Percentiles rank a stretch among this genome's conserved stretches.
Evolutionary conservation across 768 basidiomycete species (phyloP).

Genomic region (Mycena maculata): DNA sequence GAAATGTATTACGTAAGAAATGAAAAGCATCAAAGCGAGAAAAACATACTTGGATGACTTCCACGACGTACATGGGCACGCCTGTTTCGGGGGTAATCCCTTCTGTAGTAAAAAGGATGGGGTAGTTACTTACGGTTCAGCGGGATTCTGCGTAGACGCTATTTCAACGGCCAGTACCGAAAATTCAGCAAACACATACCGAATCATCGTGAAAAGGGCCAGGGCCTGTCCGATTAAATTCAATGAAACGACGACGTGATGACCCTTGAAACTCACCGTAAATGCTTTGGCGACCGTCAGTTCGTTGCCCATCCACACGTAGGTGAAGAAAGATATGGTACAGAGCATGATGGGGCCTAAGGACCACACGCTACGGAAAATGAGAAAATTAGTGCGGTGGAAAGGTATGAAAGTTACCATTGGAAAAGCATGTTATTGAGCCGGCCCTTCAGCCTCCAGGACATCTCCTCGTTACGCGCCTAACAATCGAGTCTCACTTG

Average conservation of each 20-base stretch:
- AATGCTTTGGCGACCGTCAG: conserved; percentile 86
- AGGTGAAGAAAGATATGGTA: conserved; percentile 80
- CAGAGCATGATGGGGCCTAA: conserved; percentile 86
- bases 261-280: conserved; percentile 62
- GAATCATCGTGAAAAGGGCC: conserved; percentile 86
- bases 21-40: too few relatives aligned
- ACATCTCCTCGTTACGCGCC: conserved; percentile 27
- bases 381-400: background rate
- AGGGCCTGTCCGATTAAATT: conserved; percentile 61
- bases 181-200: conserved; percentile 47
- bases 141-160: conserved; percentile 23
- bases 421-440: conserved; percentile 78
- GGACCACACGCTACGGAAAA: conserved; percentile 60
- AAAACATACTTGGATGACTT: conserved; percentile 69
- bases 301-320: conserved; percentile 76
- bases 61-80: conserved; percentile 83
- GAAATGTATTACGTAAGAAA: background rate
- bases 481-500: too few relatives aligned
- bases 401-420: background rate
- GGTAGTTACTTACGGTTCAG: conserved; percentile 1
- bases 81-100: conserved; percentile 39
- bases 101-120: background rate
- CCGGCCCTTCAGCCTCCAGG: conserved; percentile 68
- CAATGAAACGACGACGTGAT: background rate
- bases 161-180: background rate